Conservation (phyloP, 2,329 filamentous ascomycete genomes). For the Colletotrichum tamarilloi region DNA sequence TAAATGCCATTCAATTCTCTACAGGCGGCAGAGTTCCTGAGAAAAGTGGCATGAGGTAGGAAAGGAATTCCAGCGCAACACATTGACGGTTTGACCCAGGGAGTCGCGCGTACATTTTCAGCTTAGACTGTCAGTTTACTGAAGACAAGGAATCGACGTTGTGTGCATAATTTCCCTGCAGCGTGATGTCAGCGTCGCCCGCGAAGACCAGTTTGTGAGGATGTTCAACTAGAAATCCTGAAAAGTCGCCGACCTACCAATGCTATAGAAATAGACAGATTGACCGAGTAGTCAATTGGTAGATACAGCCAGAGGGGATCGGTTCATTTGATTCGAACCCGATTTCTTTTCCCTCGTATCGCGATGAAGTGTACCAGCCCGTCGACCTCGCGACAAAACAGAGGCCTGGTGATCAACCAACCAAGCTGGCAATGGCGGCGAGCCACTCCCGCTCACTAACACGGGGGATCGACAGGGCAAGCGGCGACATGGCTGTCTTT, state of each 20-base stretch:
- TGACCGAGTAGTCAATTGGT: too few relatives aligned
- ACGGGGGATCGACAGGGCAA: conserved; percentile 9
- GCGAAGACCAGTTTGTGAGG: not conserved
- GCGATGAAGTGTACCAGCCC: not conserved
- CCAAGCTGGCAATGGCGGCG: not conserved
- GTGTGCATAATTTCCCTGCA: not conserved
- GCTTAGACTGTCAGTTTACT: not conserved
- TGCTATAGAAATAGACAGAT: too few relatives aligned
- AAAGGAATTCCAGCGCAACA: not conserved
- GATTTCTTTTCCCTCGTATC: too few relatives aligned
- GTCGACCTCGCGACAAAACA: not conserved
- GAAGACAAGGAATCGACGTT: not conserved
- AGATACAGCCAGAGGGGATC: not conserved
- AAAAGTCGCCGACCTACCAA: too few relatives aligned
- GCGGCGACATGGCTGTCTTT: not conserved
- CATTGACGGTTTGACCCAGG: too few relatives aligned
- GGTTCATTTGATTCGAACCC: not conserved
- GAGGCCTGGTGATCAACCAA: not conserved
- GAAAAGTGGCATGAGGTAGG: not conserved
- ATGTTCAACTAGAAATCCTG: not conserved
- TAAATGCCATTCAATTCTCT: not conserved
- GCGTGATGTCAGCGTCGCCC: not conserved
- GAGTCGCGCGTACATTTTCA: not conserved
- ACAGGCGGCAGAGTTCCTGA: not conserved
- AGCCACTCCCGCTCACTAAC: not conserved